These are phyloP conservation scores for Annulohypoxylon stygium DNA, from an alignment of 495 filamentous ascomycete species.

Conservation along the genomic window DNA sequence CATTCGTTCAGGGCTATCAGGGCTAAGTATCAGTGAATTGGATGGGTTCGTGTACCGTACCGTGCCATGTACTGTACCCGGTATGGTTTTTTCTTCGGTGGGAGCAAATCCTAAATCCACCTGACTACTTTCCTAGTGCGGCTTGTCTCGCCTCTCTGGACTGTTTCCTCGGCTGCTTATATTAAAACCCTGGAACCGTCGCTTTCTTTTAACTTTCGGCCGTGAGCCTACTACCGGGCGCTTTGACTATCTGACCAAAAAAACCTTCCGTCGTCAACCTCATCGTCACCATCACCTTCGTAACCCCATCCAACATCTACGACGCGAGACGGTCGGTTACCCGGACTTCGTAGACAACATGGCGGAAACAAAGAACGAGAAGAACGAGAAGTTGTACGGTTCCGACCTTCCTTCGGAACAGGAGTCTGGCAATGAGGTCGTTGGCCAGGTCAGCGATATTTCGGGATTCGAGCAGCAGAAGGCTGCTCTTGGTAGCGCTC, in stretches of 20 bases:
- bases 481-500: slow-evolving; percentile 53
- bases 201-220: slow-evolving; percentile 27
- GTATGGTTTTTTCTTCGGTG: slow-evolving; percentile 41
- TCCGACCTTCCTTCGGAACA: slow-evolving; percentile 18
- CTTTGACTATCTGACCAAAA: slow-evolving; percentile 29
- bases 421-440: slow-evolving; percentile 45
- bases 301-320: slow-evolving; percentile 9
- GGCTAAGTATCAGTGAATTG: slow-evolving; percentile 6
- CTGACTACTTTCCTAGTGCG: slow-evolving; percentile 39
- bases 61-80: neutral
- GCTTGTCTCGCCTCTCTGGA: slow-evolving; percentile 15
- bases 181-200: slow-evolving; percentile 30
- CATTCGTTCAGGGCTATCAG: slow-evolving; percentile 9
- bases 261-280: slow-evolving; percentile 36
- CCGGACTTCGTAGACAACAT: slow-evolving; percentile 30
- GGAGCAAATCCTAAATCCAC: slow-evolving; percentile 36
- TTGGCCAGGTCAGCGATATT: slow-evolving; percentile 50
- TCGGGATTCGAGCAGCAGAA: slow-evolving; percentile 56
- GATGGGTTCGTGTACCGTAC: slow-evolving; percentile 24
- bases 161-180: slow-evolving; percentile 19
- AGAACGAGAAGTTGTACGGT: slow-evolving; percentile 44
- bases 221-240: slow-evolving; percentile 11
- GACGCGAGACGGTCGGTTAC: slow-evolving; percentile 17
- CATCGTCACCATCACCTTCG: slow-evolving; percentile 2
- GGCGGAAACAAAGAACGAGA: slow-evolving; percentile 43